Evolutionary conservation across 2,329 filamentous ascomycete species (phyloP), one percentile per base, ranked within the genome.

Genomic region (Aulographum hederae): DNA sequence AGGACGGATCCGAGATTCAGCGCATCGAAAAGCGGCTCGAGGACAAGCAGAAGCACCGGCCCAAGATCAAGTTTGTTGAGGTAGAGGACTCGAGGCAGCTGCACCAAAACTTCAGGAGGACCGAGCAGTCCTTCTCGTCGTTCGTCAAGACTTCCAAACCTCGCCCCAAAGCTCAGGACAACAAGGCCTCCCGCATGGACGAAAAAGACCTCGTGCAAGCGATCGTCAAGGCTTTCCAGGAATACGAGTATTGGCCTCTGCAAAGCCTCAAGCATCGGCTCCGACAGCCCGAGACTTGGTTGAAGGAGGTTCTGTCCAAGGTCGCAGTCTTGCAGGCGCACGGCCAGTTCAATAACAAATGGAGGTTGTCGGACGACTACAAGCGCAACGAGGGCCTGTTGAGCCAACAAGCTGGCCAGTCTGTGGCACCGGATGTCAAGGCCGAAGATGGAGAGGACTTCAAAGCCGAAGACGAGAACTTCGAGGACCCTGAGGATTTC

Each of bases 181-280:
- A 81, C 56, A 94, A 95, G 61, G 77, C 80, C 18, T 78, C 81
- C 20, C 85, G 89, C 56, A 85, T 95, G 56, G 75, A 82, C 28
- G 74, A 85, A 53, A 77, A 82, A 61, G 78, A 89, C 46, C 72
- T 98, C 39, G 59, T 92, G 56, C 85, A 94, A 56, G 67, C 71
- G 40, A 73, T 98, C 38, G 84, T 86, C 60, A 59, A 67, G 30
- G 78, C 75, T 48, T 98, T 94, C 70, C 70, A 75, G 34, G 63
- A 78, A 45, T 92, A 78, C 63, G 73, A 76, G 44, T 95, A 89
- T 55, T 98, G 86, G 85, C 74, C 78, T n/a, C 79, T 95, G 64
- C 85, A 81, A 47, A 71, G 78, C 4, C 68, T 98, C 42, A 81
- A 82, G 39, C 65, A 72, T 31, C 61, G 67, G 37, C 69, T 91